Evolutionary conservation across 116 monocot genomes (phyloP).

Genomic region (Iris pallida): DNA sequence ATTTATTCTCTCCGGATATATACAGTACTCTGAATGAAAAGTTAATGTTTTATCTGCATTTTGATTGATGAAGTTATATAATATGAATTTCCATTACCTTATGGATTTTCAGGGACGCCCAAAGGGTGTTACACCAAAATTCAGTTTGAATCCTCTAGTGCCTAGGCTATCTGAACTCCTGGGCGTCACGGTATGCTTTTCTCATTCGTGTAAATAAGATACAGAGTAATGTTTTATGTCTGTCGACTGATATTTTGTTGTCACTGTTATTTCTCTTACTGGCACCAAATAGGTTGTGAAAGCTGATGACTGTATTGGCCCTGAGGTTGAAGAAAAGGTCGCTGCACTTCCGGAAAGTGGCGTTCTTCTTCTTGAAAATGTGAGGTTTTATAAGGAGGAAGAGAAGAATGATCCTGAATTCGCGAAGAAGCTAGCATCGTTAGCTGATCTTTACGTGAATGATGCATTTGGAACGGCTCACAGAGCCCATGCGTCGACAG

Average conservation of each 20-base stretch:
- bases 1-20: background rate
- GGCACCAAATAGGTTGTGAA: slow-evolving; percentile 56
- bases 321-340: slow-evolving; percentile 69
- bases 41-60: no score
- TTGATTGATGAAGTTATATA: no score
- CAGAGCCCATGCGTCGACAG: slow-evolving; percentile 94
- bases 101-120: slow-evolving; percentile 64
- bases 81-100: background rate
- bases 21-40: background rate
- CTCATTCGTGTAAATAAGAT: background rate
- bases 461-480: slow-evolving; percentile 98
- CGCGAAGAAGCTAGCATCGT: slow-evolving; percentile 84
- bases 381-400: slow-evolving; percentile 92
- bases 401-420: slow-evolving; percentile 98
- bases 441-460: slow-evolving; percentile 96
- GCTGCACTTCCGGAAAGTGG: slow-evolving; percentile 73
- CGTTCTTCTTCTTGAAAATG: slow-evolving; percentile 93
- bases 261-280: background rate
- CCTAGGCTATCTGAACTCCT: slow-evolving; percentile 92
- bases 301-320: slow-evolving; percentile 81
- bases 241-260: background rate
- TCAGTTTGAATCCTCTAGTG: slow-evolving; percentile 86
- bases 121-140: slow-evolving; percentile 94
- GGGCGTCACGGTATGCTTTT: slow-evolving; percentile 50
- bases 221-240: background rate